Evolutionary conservation across 768 basidiomycete species (phyloP), one percentile per base, ranked within the genome.

Genomic region (Coprinopsis sp.): DNA sequence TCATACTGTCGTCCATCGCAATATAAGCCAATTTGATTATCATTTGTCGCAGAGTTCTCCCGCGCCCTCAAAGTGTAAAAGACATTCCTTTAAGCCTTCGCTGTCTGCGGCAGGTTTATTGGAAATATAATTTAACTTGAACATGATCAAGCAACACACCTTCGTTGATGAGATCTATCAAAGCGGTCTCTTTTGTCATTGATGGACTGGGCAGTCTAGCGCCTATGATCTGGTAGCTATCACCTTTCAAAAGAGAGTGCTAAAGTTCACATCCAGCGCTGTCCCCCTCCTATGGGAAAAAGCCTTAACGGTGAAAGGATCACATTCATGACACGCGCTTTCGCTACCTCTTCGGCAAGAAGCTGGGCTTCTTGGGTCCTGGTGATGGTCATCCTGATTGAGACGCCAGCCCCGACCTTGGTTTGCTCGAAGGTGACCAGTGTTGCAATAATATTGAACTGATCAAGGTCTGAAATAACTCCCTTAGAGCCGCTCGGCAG

Each of bases 121-220:
- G n/a, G n/a, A n/a, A n/a, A n/a, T n/a, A n/a, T n/a, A n/a, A n/a
- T n/a, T n/a, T n/a, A n/a, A n/a, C n/a, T n/a, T n/a, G n/a, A n/a
- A n/a, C 86, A 37, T 91, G 58, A 6, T 79, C 87, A 27, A 90
- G 81, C 4, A 78, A 79, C 13, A 96, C 87, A 23, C 81, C 82
- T 34, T 87, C 77, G 2, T 70, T 68, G 13, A 84, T 59, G 18
- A 97, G 75, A 42, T 72, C 71, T 19, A 76, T 69, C 33, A 91
- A 77, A 53, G 64, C 73, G 29, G 64, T 76, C 43, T 72, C 59
- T 30, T 64, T 68, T 6, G 85, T 77, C 11, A 91, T 61, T 4
- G 91, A 90, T 2, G 84, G 84, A 1, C 90, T 89, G 21, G 88
- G 82, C 40, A 82, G 61, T 56, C 85, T 59, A 21, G 24, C 18